Evolutionary conservation across 2,329 filamentous ascomycete genomes (phyloP).

Genomic region (Sphaerostilbella broomeana): DNA sequence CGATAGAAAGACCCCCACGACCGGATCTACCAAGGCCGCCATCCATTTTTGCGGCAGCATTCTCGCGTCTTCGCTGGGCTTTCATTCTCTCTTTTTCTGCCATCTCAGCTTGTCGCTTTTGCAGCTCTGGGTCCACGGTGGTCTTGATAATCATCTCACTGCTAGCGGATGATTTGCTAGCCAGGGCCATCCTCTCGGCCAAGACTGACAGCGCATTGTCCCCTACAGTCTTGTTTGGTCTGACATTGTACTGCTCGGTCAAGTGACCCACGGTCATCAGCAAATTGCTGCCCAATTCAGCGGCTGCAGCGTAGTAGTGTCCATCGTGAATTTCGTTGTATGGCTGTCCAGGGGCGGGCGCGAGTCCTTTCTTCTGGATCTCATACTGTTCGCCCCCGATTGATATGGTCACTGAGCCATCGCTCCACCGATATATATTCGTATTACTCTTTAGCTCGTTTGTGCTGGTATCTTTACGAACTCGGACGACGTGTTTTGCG

Average conservation of each 20-base stretch:
- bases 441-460: slow-evolving; percentile 67
- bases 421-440: slow-evolving; percentile 69
- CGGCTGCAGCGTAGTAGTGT: slow-evolving; percentile 69
- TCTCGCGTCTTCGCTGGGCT: slow-evolving; percentile 59
- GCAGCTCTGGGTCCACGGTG: slow-evolving; percentile 67
- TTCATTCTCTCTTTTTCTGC: slow-evolving; percentile 68
- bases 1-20: slow-evolving; percentile 56
- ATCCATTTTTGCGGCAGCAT: slow-evolving; percentile 57
- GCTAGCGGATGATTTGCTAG: slow-evolving; percentile 48
- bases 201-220: slow-evolving; percentile 66
- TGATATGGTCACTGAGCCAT: slow-evolving; percentile 70
- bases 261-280: slow-evolving; percentile 70
- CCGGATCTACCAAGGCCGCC: slow-evolving; percentile 47
- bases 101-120: slow-evolving; percentile 65
- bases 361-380: slow-evolving; percentile 62
- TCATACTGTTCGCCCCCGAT: slow-evolving; percentile 72
- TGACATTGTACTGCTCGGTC: slow-evolving; percentile 63
- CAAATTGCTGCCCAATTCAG: slow-evolving; percentile 60
- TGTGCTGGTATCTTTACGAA: slow-evolving; percentile 60
- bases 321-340: slow-evolving; percentile 64
- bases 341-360: slow-evolving; percentile 51
- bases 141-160: slow-evolving; percentile 63
- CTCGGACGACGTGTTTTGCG: slow-evolving; percentile 61
- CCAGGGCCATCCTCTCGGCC: slow-evolving; percentile 59
- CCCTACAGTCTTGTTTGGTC: slow-evolving; percentile 59